These are phyloP conservation scores for Tricholomella constricta DNA, from an alignment of 768 basidiomycete species.

Conservation along the genomic window DNA sequence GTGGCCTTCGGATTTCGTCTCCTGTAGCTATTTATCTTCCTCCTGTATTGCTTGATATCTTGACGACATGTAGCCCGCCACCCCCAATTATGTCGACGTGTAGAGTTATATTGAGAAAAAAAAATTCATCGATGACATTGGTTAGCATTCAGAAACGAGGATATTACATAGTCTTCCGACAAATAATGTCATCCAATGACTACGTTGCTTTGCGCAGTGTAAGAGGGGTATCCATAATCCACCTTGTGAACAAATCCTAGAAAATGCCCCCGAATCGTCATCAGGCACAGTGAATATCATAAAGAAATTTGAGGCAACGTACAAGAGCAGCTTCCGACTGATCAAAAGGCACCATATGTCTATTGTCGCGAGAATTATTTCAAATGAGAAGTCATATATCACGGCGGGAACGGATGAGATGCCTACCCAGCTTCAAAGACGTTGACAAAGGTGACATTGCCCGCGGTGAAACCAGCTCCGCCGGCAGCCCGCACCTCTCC, in stretches of 20 bases:
- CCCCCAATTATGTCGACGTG: neutral
- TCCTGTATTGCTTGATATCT: slow-evolving; percentile 7
- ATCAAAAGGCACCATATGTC: slow-evolving; percentile 90
- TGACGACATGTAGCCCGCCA: neutral
- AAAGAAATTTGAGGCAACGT: slow-evolving; percentile 23
- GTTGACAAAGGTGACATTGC: slow-evolving; percentile 83
- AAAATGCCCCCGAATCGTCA: slow-evolving; percentile 1
- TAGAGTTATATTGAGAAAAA: neutral
- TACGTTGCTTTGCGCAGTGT: slow-evolving; percentile 15
- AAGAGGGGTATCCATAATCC: slow-evolving; percentile 58
- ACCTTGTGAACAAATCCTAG: slow-evolving; percentile 62
- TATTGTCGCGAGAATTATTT: slow-evolving; percentile 28
- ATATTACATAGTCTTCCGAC: neutral
- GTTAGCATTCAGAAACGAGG: neutral
- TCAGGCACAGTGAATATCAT: neutral
- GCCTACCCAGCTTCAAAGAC: slow-evolving; percentile 81
- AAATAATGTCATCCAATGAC: neutral
- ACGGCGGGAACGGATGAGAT: neutral
- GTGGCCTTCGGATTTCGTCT: neutral
- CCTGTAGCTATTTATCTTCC: slow-evolving; percentile 11
- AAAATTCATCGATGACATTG: neutral
- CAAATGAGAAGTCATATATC: neutral
- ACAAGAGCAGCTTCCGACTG: slow-evolving; percentile 87
- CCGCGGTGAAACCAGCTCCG: slow-evolving; percentile 62
- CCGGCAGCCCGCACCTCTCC: slow-evolving; percentile 76